Evolutionary conservation across 2,329 filamentous ascomycete species (phyloP), one percentile per base, ranked within the genome.

Genomic region (Emergomyces africanus): DNA sequence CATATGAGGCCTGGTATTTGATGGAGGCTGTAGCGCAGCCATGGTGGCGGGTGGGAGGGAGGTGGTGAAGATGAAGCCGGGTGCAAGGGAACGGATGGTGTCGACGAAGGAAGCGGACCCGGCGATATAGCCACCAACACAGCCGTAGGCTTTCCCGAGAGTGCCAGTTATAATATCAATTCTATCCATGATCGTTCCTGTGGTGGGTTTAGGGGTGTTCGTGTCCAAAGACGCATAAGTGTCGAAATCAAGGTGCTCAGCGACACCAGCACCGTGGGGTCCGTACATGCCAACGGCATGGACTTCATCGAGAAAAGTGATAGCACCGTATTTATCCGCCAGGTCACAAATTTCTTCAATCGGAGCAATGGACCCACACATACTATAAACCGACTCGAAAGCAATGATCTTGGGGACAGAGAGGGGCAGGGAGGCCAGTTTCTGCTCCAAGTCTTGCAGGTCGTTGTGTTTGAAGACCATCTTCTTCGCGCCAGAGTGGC

Each of bases 211-310:
- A 3, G 72, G 72, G 48, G 67, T 66, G 55, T 67, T 74, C 12
- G 89, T 85, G 65, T 81, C 81, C 60, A 90, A 89, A 59, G 84
- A 82, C 60, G 82, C 80, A 72, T 97, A 91, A 9, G 87, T 85
- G 70, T 95, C 90, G 70, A 88, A 99, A 71, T 99, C 92, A 56
- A 99, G 84, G 73, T 99, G 94, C 77, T 99, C 94, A 39, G 94
- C 94, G 50, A 99, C 94, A 74, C 94, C 94, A 60, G 91, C 94
- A 63, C 94, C 94, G 68, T 89, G 85, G 70, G 94, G 91, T 70
- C 94, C 94, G 74, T 99, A 99, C 94, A 99, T 97, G 71, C 94
- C 94, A 25, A 99, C 94, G 50, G 94, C 94, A 77, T 99, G 94
- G 62, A 99, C 94, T 83, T 99, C 94, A 71, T 99, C 94, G 71